Evolutionary conservation across 306 rosid genomes (phyloP), one percentile per base, ranked within the genome.

Genomic region (Amphicarpaea edgeworthii): DNA sequence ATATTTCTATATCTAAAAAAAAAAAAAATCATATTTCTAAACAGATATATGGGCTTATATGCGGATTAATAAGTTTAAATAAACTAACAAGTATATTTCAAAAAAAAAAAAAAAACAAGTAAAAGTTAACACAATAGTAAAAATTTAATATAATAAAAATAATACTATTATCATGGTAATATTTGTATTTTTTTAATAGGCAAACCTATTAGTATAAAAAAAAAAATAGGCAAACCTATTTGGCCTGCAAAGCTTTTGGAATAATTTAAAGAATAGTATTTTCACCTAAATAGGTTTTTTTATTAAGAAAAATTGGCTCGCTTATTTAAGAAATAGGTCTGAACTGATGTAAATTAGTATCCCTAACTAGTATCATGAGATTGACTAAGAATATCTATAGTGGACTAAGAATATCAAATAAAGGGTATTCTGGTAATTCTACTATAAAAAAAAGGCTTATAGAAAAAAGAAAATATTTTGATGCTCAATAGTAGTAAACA

Each of bases 1-100:
- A 51, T 16, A 16, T n/a, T n/a, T n/a, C n/a, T n/a, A n/a, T n/a
- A n/a, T n/a, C n/a, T n/a, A n/a, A n/a, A n/a, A n/a, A n/a, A n/a
- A n/a, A n/a, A n/a, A n/a, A n/a, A n/a, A n/a, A n/a, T n/a, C n/a
- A n/a, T n/a, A n/a, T 16, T 16, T n/a, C 23, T n/a, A 49, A 49
- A 16, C 10, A 14, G 2, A 2, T 16, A 49, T 6, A 7, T 16
- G 23, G 20, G n/a, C 34, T 30, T 49, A 37, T 37, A 37, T n/a
- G 34, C 4, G 34, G 34, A 4, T 30, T 30, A 49, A 49, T 16
- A 49, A 16, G 23, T 49, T 49, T 49, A 49, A 49, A 16, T 49
- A n/a, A 49, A 49, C 55, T 49, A 49, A 49, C 21, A 49, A n/a
- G 55, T 49, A n/a, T n/a, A n/a, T n/a, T n/a, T n/a, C n/a, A n/a